These are phyloP conservation scores for Scorias spongiosa DNA, from an alignment of 2,329 filamentous ascomycete species.

Conservation along the genomic window DNA sequence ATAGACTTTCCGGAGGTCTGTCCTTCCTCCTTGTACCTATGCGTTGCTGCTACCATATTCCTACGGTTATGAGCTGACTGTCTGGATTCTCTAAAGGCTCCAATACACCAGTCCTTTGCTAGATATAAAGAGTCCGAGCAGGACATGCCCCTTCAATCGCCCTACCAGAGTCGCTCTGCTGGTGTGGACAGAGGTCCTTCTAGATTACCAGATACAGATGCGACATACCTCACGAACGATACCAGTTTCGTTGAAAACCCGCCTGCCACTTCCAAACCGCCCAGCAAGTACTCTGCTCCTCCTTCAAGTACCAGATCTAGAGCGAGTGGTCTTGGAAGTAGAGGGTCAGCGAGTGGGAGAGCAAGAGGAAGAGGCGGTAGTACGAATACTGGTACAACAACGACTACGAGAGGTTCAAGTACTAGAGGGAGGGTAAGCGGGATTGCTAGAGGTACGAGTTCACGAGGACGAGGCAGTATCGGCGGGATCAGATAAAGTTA, in stretches of 20 bases:
- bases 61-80: not conserved
- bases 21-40: not conserved
- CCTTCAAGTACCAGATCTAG: constrained; percentile 12
- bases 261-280: constrained; percentile 35
- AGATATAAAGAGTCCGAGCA: constrained; percentile 29
- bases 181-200: not conserved
- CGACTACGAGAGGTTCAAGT: constrained; percentile 10
- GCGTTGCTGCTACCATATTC: not conserved
- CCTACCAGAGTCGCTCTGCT: constrained; percentile 3
- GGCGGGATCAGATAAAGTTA: no score
- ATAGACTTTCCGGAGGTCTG: constrained; percentile 88
- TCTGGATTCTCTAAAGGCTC: constrained; percentile 40
- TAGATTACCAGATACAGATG: constrained; percentile 41
- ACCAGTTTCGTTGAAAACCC: constrained; percentile 85
- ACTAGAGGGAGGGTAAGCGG: constrained; percentile 12
- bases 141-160: not conserved
- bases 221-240: constrained; percentile 85
- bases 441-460: constrained; percentile 9
- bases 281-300: constrained; percentile 26
- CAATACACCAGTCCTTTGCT: constrained; percentile 69
- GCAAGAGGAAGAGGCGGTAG: constrained; percentile 24
- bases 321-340: constrained; percentile 2
- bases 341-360: constrained; percentile 14
- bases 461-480: not conserved
- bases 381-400: constrained; percentile 6